These are phyloP conservation scores for Tulasnella sp. DNA, from an alignment of 768 basidiomycete genomes.

Conservation along the genomic window DNA sequence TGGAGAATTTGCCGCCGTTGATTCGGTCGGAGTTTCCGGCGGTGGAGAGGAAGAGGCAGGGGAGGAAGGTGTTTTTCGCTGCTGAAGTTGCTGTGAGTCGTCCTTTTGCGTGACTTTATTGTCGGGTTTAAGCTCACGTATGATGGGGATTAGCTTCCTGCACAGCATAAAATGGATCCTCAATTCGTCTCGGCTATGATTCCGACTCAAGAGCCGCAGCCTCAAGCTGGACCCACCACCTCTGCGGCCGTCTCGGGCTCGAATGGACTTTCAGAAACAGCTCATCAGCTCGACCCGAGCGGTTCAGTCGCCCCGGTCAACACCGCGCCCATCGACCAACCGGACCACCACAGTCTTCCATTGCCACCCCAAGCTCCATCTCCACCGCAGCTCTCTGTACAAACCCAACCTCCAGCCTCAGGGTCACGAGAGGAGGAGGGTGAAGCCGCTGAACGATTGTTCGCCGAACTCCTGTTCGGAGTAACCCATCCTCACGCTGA, in stretches of 20 bases:
- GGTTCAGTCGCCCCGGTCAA: not conserved
- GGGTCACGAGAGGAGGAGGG: not conserved
- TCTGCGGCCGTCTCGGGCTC: not conserved
- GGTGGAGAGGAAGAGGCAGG: not conserved
- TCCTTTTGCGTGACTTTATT: not conserved
- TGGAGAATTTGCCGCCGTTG: not conserved
- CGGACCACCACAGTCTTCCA: not conserved
- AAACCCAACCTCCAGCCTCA: not conserved
- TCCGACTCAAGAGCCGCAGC: not conserved
- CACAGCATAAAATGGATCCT: not conserved
- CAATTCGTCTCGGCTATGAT: not conserved
- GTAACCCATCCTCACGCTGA: not conserved
- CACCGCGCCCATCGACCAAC: not conserved
- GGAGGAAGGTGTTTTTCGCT: not conserved
- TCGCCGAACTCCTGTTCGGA: not conserved
- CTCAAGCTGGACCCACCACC: not conserved
- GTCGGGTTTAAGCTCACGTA: not conserved
- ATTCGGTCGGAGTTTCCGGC: slow-evolving; percentile 12
- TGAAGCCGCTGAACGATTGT: not conserved
- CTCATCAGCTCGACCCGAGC: not conserved
- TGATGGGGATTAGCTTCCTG: not conserved
- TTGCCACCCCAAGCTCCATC: not conserved
- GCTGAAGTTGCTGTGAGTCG: not conserved
- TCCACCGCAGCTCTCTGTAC: not conserved
- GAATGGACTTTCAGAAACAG: not conserved